phyloP scores from a whole-genome alignment of 202 grass and related monocot genomes.

The Dendrocalamus latiflorus region DNA sequence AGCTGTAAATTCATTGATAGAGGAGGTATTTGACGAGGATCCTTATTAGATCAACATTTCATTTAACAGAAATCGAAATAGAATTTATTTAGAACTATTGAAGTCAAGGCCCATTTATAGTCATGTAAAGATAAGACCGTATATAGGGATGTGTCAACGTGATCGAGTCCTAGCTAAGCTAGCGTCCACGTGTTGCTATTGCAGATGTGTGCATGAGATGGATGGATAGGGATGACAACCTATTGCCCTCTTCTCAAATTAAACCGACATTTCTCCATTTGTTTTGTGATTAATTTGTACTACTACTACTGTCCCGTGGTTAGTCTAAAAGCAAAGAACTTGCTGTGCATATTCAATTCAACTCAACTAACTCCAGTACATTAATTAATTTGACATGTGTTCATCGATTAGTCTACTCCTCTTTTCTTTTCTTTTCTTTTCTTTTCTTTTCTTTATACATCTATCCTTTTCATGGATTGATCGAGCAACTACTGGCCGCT shows the following conservation, averaged over 20 bases:
- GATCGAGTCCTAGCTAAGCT: constrained; percentile 27
- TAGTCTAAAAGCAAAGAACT: constrained; percentile 29
- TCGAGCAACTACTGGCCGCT: background rate
- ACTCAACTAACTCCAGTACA: background rate
- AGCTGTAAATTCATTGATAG: too few species aligned
- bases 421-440: background rate
- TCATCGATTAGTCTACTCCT: background rate
- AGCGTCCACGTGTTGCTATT: background rate
- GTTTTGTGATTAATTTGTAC: constrained; percentile 8
- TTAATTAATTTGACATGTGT: constrained; percentile 3
- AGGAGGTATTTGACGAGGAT: too few species aligned
- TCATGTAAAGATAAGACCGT: background rate
- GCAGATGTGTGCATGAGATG: constrained; percentile 17
- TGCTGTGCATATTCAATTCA: constrained; percentile 2
- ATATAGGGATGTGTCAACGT: background rate
- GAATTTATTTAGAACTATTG: too few species aligned
- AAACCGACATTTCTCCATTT: background rate
- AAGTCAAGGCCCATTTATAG: too few species aligned
- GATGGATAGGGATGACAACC: constrained; percentile 44
- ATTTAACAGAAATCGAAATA: too few species aligned
- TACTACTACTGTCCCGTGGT: background rate
- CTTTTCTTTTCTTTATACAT: background rate
- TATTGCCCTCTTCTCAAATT: constrained; percentile 9
- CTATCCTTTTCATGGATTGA: constrained; percentile 1
- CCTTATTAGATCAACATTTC: too few species aligned